phyloP scores from a whole-genome alignment of 345 rosid species.

The Eucalyptus dawsonii region DNA sequence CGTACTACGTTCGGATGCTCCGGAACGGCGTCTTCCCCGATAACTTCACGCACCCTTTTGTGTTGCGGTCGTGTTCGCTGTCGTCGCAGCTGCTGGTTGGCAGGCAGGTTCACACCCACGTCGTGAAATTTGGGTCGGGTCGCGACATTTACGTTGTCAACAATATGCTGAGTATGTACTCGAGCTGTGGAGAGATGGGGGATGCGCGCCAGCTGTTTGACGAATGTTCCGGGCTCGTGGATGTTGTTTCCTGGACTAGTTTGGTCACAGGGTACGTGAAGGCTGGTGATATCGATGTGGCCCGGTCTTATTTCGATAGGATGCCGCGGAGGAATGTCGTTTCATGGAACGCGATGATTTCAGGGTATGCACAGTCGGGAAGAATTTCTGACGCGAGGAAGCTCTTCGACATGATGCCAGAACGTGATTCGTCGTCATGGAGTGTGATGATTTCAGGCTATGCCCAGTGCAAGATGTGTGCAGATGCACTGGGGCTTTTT shows the following conservation, averaged over 20 bases:
- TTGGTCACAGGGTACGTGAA: conserved; percentile 2
- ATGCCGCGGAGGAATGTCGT: conserved; percentile 11
- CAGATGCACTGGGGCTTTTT: conserved; percentile 1
- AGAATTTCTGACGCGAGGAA: conserved; percentile 4
- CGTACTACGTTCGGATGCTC: background rate
- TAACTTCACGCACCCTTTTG: conserved; percentile 1
- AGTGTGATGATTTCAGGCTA: conserved; percentile 15
- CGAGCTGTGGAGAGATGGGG: background rate
- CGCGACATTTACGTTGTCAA: background rate
- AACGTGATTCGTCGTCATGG: conserved; percentile 14
- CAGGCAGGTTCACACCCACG: background rate
- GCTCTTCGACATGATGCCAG: conserved; percentile 17
- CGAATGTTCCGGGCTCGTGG: background rate
- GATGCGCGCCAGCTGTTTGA: background rate
- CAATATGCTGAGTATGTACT: background rate
- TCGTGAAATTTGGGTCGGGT: background rate
- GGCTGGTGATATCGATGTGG: background rate
- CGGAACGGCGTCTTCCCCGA: background rate
- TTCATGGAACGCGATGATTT: conserved; percentile 20
- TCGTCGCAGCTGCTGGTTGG: background rate
- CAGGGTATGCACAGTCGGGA: conserved; percentile 1
- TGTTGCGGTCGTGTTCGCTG: background rate
- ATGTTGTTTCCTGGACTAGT: conserved; percentile 1
- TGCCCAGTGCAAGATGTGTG: background rate
- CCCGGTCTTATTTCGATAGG: background rate